Conservation (phyloP, 1,284 basidiomycete genomes). For the Irpex sp. region DNA sequence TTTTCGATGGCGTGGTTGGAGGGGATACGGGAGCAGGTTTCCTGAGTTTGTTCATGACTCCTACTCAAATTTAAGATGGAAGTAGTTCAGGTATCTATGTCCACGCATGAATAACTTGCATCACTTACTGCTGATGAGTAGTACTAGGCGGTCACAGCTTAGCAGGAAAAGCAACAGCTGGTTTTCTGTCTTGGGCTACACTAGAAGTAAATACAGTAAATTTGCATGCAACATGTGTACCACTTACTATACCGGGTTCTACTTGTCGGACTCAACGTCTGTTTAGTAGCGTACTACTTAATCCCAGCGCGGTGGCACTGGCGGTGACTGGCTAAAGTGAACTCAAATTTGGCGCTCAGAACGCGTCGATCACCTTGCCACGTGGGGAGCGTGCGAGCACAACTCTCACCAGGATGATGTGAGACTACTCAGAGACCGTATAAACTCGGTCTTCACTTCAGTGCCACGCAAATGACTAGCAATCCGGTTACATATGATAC, state of each 20-base stretch:
- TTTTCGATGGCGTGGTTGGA: constrained; percentile 6
- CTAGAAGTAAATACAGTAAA: no score
- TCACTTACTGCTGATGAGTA: not conserved
- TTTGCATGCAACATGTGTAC: no score
- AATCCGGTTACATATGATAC: no score
- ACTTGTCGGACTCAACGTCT: no score
- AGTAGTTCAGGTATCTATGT: no score
- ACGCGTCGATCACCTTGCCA: not conserved
- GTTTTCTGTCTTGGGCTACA: no score
- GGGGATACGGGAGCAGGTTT: constrained; percentile 4
- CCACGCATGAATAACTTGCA: not conserved
- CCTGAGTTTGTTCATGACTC: constrained; percentile 18
- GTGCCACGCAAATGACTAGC: no score
- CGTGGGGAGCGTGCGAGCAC: not conserved
- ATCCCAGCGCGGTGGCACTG: no score
- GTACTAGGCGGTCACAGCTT: not conserved
- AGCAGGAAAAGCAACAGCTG: not conserved
- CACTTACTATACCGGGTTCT: no score
- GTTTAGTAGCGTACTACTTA: no score
- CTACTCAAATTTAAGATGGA: not conserved
- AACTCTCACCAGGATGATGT: not conserved
- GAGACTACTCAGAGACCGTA: not conserved
- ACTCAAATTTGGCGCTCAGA: not conserved
- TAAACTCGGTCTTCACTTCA: no score
- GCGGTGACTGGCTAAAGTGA: not conserved